Percentiles rank a stretch among this genome's conserved stretches.
Conservation (phyloP, 1,284 basidiomycete species). For the Trametes hirsuta region DNA sequence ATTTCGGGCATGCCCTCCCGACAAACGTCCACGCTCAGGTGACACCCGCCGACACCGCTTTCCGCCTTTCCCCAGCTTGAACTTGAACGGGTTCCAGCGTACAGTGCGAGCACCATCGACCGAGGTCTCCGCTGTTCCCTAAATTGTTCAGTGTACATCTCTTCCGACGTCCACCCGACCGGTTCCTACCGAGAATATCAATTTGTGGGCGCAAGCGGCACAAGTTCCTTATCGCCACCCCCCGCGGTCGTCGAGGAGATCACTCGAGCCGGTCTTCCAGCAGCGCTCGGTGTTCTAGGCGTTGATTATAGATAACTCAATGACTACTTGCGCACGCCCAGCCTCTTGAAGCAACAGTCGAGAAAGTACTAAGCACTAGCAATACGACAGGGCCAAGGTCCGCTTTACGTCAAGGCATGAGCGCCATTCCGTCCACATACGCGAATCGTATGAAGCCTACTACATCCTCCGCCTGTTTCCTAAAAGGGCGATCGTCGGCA, state of each 20-base stretch:
- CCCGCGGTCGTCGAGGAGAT: conserved; percentile 1
- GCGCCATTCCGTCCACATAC: conserved; percentile 52
- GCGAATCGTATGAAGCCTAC: conserved; percentile 58
- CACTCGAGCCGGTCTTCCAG: not conserved
- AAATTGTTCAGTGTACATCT: too few relatives aligned
- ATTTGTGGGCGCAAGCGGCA: not conserved
- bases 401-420: conserved; percentile 49
- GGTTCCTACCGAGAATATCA: too few relatives aligned
- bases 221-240: conserved; percentile 6
- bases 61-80: too few relatives aligned
- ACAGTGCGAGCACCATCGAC: too few relatives aligned
- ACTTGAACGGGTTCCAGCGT: too few relatives aligned
- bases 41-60: too few relatives aligned
- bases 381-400: not conserved
- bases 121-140: too few relatives aligned
- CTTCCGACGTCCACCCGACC: too few relatives aligned
- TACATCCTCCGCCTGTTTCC: conserved; percentile 39
- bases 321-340: not conserved
- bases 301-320: conserved; percentile 8
- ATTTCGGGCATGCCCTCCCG: conserved; percentile 8
- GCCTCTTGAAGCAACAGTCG: not conserved
- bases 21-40: not conserved
- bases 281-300: not conserved
- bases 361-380: not conserved
- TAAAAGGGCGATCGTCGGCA: conserved; percentile 8